These are phyloP conservation scores for Sporopachydermia lactativora DNA, from an alignment of 805 yeast species.

Conservation along the genomic window DNA sequence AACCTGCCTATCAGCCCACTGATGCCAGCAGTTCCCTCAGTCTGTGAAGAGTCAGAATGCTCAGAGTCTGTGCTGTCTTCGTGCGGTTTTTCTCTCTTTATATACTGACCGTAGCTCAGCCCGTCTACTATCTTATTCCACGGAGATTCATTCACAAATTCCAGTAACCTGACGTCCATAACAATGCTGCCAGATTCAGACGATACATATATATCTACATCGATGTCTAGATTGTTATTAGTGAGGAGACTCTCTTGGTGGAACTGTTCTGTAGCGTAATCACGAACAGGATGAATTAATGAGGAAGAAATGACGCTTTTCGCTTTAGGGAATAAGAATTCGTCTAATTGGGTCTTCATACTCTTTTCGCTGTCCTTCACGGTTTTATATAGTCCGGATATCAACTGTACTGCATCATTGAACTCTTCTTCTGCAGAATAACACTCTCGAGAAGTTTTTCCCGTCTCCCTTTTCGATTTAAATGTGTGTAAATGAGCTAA, in stretches of 20 bases:
- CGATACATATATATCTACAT: background rate
- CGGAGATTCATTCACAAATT: background rate
- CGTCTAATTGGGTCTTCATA: background rate
- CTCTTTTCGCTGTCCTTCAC: background rate
- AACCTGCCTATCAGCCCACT: background rate
- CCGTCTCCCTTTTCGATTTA: background rate
- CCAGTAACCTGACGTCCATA: background rate
- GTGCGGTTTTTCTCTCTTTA: background rate
- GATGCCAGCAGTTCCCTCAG: background rate
- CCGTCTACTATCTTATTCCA: background rate
- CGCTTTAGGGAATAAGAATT: background rate
- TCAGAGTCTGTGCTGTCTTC: background rate
- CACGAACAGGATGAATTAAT: background rate
- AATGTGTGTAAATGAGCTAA: background rate
- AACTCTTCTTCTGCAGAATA: slow-evolving; percentile 1
- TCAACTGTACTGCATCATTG: background rate
- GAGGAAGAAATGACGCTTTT: background rate
- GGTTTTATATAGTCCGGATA: background rate
- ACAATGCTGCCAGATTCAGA: background rate
- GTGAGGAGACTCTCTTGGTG: background rate
- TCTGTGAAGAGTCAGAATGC: background rate
- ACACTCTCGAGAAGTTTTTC: background rate
- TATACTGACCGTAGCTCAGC: background rate
- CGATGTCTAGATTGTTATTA: background rate
- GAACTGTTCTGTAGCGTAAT: background rate